Evolutionary conservation across 2,329 filamentous ascomycete species (phyloP), one percentile per base, ranked within the genome.

Genomic region (Cercospora zeina): DNA sequence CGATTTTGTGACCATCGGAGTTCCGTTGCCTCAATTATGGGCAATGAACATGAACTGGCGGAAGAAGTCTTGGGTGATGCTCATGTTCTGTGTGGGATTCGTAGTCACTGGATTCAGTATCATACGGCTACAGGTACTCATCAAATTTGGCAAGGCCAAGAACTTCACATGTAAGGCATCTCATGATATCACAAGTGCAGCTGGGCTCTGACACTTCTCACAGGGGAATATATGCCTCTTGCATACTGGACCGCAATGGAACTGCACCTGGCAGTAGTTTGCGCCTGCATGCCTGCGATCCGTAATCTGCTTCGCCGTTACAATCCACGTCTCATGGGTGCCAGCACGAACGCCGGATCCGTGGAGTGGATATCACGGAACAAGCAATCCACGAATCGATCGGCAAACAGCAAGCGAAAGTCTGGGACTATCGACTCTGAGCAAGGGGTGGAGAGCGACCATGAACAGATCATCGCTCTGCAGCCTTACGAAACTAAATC

Each of bases 1-100:
- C 16, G 69, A 70, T 50, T 31, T 70, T 33, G 36, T 70, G 13
- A 62, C 67, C 2, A 54, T 70, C 10, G 45, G 47, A 11, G 63
- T 70, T 14, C 69, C 69, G 0, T 58, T 70, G n/a, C 62, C 64
- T 1, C 54, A 61, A 60, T 60, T 66, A 2, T 68, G 64, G 66
- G 58, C 60, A n/a, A 66, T 68, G 64, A 54, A 58, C 9, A 33
- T 68, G 13, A 68, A 68, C 60, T 62, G 59, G 31, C 60, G 62
- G 11, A 68, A 68, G 64, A 68, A 68, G 13, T 63, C 65, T 9
- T 42, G 64, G 33, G 66, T 68, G 37, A 66, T 68, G 59, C 55
- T 68, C 2, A 68, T 68, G 66, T 68, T 66, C 37, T 51, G 39
- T 24, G 53, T 66, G 9, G 66, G 66, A 21, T 65, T 63, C 50